These are phyloP conservation scores for Gossypium sturtianum DNA, from an alignment of 345 rosid species.

Conservation along the genomic window DNA sequence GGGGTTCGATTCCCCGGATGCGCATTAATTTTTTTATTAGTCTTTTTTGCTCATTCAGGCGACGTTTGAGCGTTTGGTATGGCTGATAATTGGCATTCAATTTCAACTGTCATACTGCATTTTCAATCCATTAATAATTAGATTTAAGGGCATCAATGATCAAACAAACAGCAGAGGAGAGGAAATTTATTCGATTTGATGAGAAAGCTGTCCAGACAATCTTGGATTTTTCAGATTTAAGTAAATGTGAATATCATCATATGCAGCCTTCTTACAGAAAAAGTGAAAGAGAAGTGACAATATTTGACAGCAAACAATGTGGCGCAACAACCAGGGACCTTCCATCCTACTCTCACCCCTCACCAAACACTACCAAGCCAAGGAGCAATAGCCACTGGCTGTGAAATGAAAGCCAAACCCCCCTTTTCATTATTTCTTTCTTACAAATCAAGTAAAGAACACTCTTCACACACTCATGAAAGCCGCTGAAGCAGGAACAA, in stretches of 20 bases:
- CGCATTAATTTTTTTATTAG: slow-evolving; percentile 7
- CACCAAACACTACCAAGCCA: not conserved
- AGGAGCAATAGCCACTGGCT: not conserved
- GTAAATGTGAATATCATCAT: no score
- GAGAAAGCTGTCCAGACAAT: no score
- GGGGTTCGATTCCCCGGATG: slow-evolving; percentile 74
- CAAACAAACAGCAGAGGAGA: not conserved
- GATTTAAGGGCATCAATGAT: no score
- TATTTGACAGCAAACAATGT: not conserved
- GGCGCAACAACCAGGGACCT: slow-evolving; percentile 5
- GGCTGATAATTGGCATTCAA: not conserved
- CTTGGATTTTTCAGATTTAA: no score
- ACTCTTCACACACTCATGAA: slow-evolving; percentile 2
- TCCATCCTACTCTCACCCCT: not conserved
- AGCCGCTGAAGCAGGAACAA: not conserved
- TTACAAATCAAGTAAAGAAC: not conserved
- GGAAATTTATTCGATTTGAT: not conserved
- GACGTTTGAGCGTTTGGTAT: not conserved
- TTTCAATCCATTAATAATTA: no score
- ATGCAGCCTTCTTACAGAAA: not conserved
- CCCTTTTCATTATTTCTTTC: not conserved
- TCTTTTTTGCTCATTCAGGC: no score
- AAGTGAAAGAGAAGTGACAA: not conserved
- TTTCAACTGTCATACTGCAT: not conserved
- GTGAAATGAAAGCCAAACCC: slow-evolving; percentile 5